A percentile compares a stretch with the other conserved stretches of the same genome.
phyloP scores from a whole-genome alignment of 306 rosid species.

The Cajanus cajan region DNA sequence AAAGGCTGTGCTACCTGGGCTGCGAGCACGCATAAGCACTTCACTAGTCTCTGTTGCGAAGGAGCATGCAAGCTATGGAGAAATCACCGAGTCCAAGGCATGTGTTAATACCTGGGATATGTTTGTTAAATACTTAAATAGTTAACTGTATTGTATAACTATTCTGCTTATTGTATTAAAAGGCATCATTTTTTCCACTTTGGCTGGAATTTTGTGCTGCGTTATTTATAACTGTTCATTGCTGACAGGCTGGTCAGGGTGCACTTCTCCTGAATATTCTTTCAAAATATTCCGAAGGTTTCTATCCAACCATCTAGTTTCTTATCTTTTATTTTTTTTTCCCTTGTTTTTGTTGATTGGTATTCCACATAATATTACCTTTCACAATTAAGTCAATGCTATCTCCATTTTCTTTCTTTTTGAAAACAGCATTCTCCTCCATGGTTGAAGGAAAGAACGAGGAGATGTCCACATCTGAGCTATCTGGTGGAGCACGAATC shows the following conservation, averaged over 20 bases:
- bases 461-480: slow-evolving; percentile 94
- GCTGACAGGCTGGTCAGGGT: slow-evolving; percentile 90
- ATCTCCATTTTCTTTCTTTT: slow-evolving; percentile 14
- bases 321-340: slow-evolving; percentile 13
- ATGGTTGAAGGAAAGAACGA: slow-evolving; percentile 96
- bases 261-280: slow-evolving; percentile 95
- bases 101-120: slow-evolving; percentile 19
- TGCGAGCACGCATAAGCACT: slow-evolving; percentile 88
- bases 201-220: not conserved
- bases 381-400: slow-evolving; percentile 11
- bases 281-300: slow-evolving; percentile 93
- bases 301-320: slow-evolving; percentile 7
- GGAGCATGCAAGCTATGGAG: slow-evolving; percentile 96
- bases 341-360: not conserved
- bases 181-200: slow-evolving; percentile 12
- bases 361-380: slow-evolving; percentile 2
- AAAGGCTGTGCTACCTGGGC: slow-evolving; percentile 81
- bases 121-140: slow-evolving; percentile 1
- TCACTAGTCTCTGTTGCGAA: slow-evolving; percentile 84
- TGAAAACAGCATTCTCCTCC: slow-evolving; percentile 83
- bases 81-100: slow-evolving; percentile 91
- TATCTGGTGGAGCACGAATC: slow-evolving; percentile 94
- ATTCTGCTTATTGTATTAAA: not conserved
- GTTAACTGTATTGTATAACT: slow-evolving; percentile 4
- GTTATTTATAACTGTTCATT: slow-evolving; percentile 20